Evolutionary conservation across 1,284 basidiomycete species (phyloP).

Genomic region (Malassezia cuniculi): DNA sequence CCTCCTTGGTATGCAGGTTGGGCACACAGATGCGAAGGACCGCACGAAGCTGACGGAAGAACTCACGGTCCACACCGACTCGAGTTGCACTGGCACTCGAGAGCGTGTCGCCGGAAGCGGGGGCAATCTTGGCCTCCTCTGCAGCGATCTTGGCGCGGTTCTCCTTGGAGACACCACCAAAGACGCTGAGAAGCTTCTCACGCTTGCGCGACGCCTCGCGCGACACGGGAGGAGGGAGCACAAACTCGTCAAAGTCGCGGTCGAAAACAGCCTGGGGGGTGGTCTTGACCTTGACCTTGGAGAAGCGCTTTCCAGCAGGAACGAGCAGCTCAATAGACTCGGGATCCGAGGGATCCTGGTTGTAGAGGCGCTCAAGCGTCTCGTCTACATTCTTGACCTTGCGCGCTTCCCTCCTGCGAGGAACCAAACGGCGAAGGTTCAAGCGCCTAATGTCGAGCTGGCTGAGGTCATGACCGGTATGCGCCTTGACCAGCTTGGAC

Average conservation of each 20-base stretch:
- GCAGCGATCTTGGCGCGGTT: slow-evolving; percentile 13
- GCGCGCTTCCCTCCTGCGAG: background rate
- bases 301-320: slow-evolving; percentile 33
- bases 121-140: slow-evolving; percentile 21
- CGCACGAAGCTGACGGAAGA: slow-evolving; percentile 53
- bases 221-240: slow-evolving; percentile 27
- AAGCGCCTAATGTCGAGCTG: background rate
- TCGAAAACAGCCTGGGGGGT: slow-evolving; percentile 41
- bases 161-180: slow-evolving; percentile 17
- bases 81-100: slow-evolving; percentile 34
- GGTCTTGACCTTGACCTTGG: slow-evolving; percentile 43
- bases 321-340: slow-evolving; percentile 36
- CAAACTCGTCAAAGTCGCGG: slow-evolving; percentile 34
- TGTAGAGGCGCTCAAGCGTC: slow-evolving; percentile 37
- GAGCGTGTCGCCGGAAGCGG: slow-evolving; percentile 11
- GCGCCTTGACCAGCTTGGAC: background rate
- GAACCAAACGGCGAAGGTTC: no score
- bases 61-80: slow-evolving; percentile 58
- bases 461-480: no score
- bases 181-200: slow-evolving; percentile 1
- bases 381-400: slow-evolving; percentile 11
- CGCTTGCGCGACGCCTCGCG: slow-evolving; percentile 9
- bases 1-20: slow-evolving; percentile 52
- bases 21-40: slow-evolving; percentile 42
- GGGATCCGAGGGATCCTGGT: slow-evolving; percentile 18